Evolutionary conservation across 2,329 filamentous ascomycete genomes (phyloP).

Genomic region (Neurospora sp.): DNA sequence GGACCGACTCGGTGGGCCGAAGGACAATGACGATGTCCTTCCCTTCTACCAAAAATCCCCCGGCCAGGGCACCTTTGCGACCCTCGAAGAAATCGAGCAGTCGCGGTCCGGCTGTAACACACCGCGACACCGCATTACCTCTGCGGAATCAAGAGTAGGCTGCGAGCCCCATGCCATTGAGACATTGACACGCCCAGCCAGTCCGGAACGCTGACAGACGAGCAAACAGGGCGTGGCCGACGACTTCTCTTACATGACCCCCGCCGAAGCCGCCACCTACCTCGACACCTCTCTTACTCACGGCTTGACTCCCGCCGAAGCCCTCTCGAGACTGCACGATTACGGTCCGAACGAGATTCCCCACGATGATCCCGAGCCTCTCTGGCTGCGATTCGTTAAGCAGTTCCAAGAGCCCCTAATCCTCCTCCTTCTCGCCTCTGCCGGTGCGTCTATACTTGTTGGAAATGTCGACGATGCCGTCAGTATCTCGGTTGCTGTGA

Average conservation of each 20-base stretch:
- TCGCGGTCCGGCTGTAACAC: conserved; percentile 22
- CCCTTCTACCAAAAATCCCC: conserved; percentile 25
- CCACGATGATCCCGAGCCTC: conserved; percentile 82
- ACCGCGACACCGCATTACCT: conserved; percentile 37
- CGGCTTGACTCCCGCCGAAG: conserved; percentile 74
- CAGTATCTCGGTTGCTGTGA: conserved; percentile 91
- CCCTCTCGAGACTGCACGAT: conserved; percentile 64
- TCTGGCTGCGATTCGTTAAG: conserved; percentile 91
- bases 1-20: conserved; percentile 17
- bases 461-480: conserved; percentile 92
- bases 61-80: conserved; percentile 21
- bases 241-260: conserved; percentile 57
- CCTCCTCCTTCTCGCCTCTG: conserved; percentile 79
- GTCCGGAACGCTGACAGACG: background rate
- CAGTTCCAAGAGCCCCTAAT: conserved; percentile 97
- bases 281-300: conserved; percentile 74
- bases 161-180: background rate
- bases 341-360: conserved; percentile 92
- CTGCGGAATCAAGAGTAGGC: conserved; percentile 45
- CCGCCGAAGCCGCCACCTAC: conserved; percentile 65
- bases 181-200: background rate
- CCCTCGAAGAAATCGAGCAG: conserved; percentile 21
- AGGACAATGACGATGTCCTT: conserved; percentile 24
- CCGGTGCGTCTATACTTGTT: conserved; percentile 77
- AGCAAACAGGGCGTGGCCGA: conserved; percentile 42